Percentiles rank a stretch among this genome's conserved stretches.
These are phyloP conservation scores for Coniferiporia sulphurascens DNA, from an alignment of 1,284 basidiomycete species.

Conservation along the genomic window DNA sequence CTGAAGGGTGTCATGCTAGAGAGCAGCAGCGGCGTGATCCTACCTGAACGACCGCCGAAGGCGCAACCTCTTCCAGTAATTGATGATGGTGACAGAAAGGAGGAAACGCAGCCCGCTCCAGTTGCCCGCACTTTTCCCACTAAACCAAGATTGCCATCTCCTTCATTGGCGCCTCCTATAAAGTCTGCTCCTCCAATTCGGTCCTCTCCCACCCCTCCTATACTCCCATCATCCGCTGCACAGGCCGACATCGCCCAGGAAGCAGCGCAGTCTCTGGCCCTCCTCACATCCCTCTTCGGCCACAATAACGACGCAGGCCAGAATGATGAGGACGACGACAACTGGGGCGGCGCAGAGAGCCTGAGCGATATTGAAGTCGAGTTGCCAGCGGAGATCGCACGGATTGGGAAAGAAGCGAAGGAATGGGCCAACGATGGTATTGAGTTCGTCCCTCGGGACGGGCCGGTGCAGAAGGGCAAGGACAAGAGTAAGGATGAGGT, in stretches of 20 bases:
- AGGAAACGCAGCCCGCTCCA: constrained; percentile 7
- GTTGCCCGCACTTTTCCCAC: background rate
- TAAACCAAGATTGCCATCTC: background rate
- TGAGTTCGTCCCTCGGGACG: constrained; percentile 10
- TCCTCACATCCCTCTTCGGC: constrained; percentile 52
- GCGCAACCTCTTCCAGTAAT: background rate
- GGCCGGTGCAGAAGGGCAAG: background rate
- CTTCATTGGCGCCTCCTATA: background rate
- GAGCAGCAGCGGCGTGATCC: constrained; percentile 22
- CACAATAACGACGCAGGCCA: constrained; percentile 20
- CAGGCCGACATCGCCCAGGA: constrained; percentile 39
- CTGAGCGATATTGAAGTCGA: constrained; percentile 46
- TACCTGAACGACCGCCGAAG: constrained; percentile 5
- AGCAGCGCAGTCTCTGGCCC: constrained; percentile 40
- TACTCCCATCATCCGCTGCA: constrained; percentile 10
- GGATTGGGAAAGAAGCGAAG: background rate
- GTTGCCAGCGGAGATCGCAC: constrained; percentile 13
- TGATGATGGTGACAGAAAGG: constrained; percentile 13
- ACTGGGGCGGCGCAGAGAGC: constrained; percentile 55
- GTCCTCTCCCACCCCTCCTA: background rate
- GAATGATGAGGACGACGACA: constrained; percentile 27
- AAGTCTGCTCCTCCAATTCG: background rate
- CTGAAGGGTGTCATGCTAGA: constrained; percentile 64
- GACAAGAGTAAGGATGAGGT: background rate
- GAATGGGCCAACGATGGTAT: constrained; percentile 1